phyloP scores from a whole-genome alignment of 257 asterid genomes.

The Solanum sejunctum region DNA sequence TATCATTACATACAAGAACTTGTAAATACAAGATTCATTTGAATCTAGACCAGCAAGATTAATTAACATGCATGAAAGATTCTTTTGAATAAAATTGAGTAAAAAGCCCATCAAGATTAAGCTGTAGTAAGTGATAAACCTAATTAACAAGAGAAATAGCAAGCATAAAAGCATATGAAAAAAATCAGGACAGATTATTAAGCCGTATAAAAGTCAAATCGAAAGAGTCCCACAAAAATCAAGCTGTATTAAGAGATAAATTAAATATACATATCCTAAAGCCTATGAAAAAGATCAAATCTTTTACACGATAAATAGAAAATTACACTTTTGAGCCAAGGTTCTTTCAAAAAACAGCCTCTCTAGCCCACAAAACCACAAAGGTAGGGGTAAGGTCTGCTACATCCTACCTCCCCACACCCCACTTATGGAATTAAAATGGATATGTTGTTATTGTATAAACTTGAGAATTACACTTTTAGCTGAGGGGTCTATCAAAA shows the following conservation, averaged over 20 bases:
- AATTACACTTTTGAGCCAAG: background rate
- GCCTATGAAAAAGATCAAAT: background rate
- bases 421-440: background rate
- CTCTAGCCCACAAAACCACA: background rate
- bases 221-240: background rate
- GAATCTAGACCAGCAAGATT: background rate
- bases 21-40: background rate
- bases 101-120: background rate
- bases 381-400: background rate
- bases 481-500: background rate
- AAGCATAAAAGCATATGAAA: background rate
- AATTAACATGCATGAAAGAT: background rate
- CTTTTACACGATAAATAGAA: background rate
- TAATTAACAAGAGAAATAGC: background rate
- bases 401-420: background rate
- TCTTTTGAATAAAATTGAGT: background rate
- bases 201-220: background rate
- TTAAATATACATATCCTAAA: background rate
- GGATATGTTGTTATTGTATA: too few relatives aligned
- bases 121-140: background rate
- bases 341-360: background rate
- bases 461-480: background rate
- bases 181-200: background rate
- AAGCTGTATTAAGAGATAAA: background rate
- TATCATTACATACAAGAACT: background rate